A percentile compares a stretch with the other conserved stretches of the same genome.
phyloP scores from a whole-genome alignment of 2,329 filamentous ascomycete species.

The Monilinia laxa region DNA sequence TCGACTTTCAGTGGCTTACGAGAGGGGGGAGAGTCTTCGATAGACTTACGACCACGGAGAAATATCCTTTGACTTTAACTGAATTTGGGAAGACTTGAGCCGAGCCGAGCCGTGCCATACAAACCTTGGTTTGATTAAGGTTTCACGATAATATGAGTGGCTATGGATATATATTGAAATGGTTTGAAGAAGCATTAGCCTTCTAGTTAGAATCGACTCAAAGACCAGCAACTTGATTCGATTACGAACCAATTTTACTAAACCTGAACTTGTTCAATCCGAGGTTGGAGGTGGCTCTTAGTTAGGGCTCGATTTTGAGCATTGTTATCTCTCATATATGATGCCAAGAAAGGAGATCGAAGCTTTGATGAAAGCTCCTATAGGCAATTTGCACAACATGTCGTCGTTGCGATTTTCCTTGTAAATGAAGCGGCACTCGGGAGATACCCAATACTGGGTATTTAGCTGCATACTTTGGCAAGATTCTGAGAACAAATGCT shows the following conservation, averaged over 20 bases:
- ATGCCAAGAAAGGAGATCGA: not conserved
- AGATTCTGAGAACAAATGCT: not conserved
- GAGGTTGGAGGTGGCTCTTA: not conserved
- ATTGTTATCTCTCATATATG: not conserved
- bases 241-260: not conserved
- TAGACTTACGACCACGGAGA: not conserved
- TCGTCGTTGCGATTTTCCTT: not conserved
- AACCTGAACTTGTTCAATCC: not conserved
- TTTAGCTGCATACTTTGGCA: not conserved
- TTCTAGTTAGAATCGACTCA: not conserved
- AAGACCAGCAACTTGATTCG: not conserved
- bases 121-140: not conserved
- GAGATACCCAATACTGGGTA: not conserved
- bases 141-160: not conserved
- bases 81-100: not conserved
- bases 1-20: too few species aligned
- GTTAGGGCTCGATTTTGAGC: too few species aligned
- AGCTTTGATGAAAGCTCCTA: not conserved
- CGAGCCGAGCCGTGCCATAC: not conserved
- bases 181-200: not conserved
- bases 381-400: not conserved
- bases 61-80: not conserved
- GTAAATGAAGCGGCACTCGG: not conserved
- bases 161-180: not conserved
- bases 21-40: not conserved